These are phyloP conservation scores for Chlorella sp. DNA, from an alignment of 139 green algal genomes.

Conservation along the genomic window DNA sequence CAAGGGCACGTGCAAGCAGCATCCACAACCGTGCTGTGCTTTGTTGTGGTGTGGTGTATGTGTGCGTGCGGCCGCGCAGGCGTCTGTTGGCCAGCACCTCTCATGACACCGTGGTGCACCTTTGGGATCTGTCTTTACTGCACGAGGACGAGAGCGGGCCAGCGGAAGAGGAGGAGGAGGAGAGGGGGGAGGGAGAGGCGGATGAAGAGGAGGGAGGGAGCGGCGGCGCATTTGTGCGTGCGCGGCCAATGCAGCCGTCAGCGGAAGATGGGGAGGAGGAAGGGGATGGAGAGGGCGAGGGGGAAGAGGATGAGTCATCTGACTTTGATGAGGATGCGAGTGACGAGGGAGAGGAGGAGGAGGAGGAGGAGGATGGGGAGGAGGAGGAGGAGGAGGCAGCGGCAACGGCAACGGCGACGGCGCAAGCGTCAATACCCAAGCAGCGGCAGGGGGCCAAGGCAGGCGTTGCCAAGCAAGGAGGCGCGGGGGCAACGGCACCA, in stretches of 20 bases:
- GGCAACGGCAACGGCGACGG: background rate
- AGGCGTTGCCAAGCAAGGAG: too few relatives aligned
- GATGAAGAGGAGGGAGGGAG: background rate
- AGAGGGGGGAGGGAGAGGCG: background rate
- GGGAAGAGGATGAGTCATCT: background rate
- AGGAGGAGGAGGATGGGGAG: background rate
- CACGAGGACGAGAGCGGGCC: slow-evolving; percentile 43
- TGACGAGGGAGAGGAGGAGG: background rate
- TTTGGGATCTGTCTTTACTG: slow-evolving; percentile 68
- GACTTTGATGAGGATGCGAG: background rate
- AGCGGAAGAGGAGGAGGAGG: slow-evolving; percentile 11
- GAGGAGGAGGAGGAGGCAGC: background rate
- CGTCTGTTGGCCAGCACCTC: slow-evolving; percentile 60
- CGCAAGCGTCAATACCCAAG: too few relatives aligned
- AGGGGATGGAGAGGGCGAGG: background rate
- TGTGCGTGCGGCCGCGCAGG: too few relatives aligned
- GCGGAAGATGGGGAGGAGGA: slow-evolving; percentile 9
- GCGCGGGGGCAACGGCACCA: too few relatives aligned
- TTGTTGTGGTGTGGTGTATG: too few relatives aligned
- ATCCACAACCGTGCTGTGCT: too few relatives aligned
- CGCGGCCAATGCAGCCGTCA: background rate
- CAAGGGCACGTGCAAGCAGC: too few relatives aligned
- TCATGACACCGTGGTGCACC: slow-evolving; percentile 71
- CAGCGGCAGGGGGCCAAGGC: too few relatives aligned
- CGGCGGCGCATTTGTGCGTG: background rate